Percentiles rank a stretch among this genome's conserved stretches.
phyloP scores from a whole-genome alignment of 2,329 filamentous ascomycete genomes.

The Scytalidium lignicola region DNA sequence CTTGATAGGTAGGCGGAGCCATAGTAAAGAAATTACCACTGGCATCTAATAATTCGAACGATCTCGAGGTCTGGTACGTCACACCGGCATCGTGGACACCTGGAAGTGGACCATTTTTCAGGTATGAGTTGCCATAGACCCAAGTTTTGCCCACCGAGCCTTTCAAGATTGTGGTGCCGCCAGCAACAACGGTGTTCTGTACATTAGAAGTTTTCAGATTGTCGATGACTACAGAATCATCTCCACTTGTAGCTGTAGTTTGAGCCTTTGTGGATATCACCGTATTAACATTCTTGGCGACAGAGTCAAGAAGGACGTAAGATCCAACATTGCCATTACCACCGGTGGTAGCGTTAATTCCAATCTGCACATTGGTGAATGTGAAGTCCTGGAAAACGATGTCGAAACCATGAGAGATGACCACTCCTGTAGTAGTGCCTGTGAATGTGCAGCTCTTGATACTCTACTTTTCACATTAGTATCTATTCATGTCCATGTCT shows the following conservation, averaged over 20 bases:
- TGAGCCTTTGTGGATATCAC: background rate
- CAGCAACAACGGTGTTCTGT: background rate
- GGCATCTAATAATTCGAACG: background rate
- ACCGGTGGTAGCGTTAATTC: background rate
- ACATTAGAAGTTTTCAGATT: background rate
- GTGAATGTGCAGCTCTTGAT: conserved; percentile 38
- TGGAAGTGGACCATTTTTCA: background rate
- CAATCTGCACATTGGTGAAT: conserved; percentile 2
- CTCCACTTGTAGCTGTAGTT: background rate
- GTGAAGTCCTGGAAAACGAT: background rate
- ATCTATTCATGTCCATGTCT: too few relatives aligned
- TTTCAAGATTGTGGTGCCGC: background rate
- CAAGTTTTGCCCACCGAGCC: conserved; percentile 1
- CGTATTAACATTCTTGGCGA: background rate
- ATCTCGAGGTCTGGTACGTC: conserved; percentile 1
- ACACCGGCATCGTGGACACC: background rate
- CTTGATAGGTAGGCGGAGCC: conserved; percentile 36
- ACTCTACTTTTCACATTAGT: too few relatives aligned
- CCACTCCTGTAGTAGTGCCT: conserved; percentile 1
- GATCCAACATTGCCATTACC: background rate
- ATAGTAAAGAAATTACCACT: conserved; percentile 37
- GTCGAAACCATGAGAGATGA: conserved; percentile 1
- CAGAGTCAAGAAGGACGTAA: background rate
- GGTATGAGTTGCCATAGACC: background rate
- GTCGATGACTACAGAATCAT: background rate